Evolutionary conservation across 2,329 filamentous ascomycete genomes (phyloP), one percentile per base, ranked within the genome.

Genomic region (Fusarium pininemorale): DNA sequence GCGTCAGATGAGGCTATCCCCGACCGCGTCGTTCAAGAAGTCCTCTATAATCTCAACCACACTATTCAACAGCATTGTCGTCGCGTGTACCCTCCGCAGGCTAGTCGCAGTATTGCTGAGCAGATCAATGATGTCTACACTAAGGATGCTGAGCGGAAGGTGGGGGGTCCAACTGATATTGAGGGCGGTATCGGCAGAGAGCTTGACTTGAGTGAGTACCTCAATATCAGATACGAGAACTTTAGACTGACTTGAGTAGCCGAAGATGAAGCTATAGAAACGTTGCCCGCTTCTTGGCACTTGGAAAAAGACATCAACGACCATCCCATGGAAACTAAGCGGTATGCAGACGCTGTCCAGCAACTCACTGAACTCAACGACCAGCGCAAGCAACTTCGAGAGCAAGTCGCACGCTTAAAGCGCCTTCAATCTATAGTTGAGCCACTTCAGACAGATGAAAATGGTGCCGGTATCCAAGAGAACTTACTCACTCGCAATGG

Each of bases 71-170:
- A 92, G 74, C 92, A 94, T 79, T 87, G 87, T 37, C 89, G 88
- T 41, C 87, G 90, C 63, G 90, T 90, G 10, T 93, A 93, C 79
- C 87, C 90, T 22, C 88, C 91, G 0, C 90, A 92, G 75, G 91
- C 92, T n/a, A 90, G 88, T 58, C 88, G 92, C 41, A 91, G 93
- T 76, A 88, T 94, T 24, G 91, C 92, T 5, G 91, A 93, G 83
- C 92, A 94, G 83, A 90, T 94, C 47, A 91, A 93, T 81, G 82
- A 83, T 54, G 82, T 93, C 50, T 94, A 94, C 80, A 87, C 87
- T 80, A 81, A 81, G 11, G 82, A 83, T 20, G 83, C 82, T 9
- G 84, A 86, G 44, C 84, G 84, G 42, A 82, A 79, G 50, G 81
- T 82, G 57, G 78, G 76, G 15, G 82, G 80, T 1, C 79, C 69